phyloP scores from a whole-genome alignment of 1,284 basidiomycete species.

The Tylopilus sp. region DNA sequence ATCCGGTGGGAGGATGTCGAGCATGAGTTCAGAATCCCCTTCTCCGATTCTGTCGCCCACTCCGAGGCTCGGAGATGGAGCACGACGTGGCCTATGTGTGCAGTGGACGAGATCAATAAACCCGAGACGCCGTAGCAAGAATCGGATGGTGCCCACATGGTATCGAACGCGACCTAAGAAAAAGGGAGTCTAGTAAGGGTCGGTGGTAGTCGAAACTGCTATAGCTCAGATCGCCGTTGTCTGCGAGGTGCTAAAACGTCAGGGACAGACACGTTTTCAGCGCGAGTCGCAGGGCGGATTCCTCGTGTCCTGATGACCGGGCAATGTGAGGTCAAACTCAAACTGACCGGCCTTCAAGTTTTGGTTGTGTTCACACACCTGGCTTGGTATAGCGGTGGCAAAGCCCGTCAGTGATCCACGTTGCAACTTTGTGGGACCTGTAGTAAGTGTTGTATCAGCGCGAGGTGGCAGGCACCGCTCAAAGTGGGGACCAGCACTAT shows the following conservation, averaged over 20 bases:
- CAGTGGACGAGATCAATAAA: constrained; percentile 2
- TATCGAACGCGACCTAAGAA: constrained; percentile 1
- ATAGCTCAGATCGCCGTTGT: constrained; percentile 6
- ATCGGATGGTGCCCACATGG: constrained; percentile 15
- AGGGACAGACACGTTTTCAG: constrained; percentile 11
- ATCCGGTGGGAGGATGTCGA: constrained; percentile 51
- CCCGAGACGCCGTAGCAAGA: constrained; percentile 2
- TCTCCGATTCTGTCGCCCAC: constrained; percentile 49
- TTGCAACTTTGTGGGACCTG: neutral
- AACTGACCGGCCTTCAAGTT: neutral
- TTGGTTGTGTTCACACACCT: constrained; percentile 4
- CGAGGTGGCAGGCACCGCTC: no score
- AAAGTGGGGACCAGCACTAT: no score
- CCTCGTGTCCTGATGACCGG: constrained; percentile 22
- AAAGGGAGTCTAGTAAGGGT: neutral
- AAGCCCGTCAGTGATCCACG: constrained; percentile 3
- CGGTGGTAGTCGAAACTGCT: constrained; percentile 7
- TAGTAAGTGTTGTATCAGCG: constrained; percentile 1
- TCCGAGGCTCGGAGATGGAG: constrained; percentile 29
- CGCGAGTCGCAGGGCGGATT: constrained; percentile 2
- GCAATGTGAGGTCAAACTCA: constrained; percentile 1
- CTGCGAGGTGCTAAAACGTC: constrained; percentile 5
- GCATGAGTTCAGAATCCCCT: constrained; percentile 59
- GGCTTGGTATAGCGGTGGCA: neutral
- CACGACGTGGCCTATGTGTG: constrained; percentile 20